Conservation (phyloP, 192 early-diverging fungal genomes). For the Gigaspora rosea region DNA sequence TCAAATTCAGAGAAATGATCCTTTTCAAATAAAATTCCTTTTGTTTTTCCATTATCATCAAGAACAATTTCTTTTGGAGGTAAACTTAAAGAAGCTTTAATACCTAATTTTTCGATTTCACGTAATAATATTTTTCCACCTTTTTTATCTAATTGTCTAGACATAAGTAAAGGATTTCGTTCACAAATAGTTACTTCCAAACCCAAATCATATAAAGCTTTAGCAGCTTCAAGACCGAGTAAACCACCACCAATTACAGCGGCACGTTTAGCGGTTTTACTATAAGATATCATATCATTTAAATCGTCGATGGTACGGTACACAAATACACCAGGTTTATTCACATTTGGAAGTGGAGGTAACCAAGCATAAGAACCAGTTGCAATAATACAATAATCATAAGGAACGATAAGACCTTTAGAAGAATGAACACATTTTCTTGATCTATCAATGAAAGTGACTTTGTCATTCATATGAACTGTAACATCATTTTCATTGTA, state of each 20-base stretch:
- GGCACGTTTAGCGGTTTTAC: constrained; percentile 42
- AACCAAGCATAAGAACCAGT: constrained; percentile 63
- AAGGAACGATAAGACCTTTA: constrained; percentile 37
- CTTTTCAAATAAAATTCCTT: background rate
- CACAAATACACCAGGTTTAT: constrained; percentile 59
- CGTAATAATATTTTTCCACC: constrained; percentile 50
- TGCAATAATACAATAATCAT: constrained; percentile 61
- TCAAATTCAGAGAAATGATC: constrained; percentile 44
- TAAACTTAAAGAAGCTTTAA: constrained; percentile 33
- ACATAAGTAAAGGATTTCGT: constrained; percentile 49
- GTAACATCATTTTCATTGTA: constrained; percentile 52
- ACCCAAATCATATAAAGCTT: constrained; percentile 59
- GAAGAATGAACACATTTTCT: constrained; percentile 41
- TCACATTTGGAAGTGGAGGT: constrained; percentile 49
- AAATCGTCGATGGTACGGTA: constrained; percentile 70
- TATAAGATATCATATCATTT: constrained; percentile 50
- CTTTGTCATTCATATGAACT: constrained; percentile 44
- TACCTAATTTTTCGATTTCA: constrained; percentile 57
- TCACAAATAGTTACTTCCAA: constrained; percentile 56
- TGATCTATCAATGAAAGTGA: constrained; percentile 43
- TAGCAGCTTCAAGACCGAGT: constrained; percentile 68
- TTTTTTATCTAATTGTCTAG: constrained; percentile 60
- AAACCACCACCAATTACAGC: constrained; percentile 68
- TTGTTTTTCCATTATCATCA: constrained; percentile 43
- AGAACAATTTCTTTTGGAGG: constrained; percentile 36